phyloP scores from a whole-genome alignment of 768 basidiomycete species.

The Phanerochaete sordida region DNA sequence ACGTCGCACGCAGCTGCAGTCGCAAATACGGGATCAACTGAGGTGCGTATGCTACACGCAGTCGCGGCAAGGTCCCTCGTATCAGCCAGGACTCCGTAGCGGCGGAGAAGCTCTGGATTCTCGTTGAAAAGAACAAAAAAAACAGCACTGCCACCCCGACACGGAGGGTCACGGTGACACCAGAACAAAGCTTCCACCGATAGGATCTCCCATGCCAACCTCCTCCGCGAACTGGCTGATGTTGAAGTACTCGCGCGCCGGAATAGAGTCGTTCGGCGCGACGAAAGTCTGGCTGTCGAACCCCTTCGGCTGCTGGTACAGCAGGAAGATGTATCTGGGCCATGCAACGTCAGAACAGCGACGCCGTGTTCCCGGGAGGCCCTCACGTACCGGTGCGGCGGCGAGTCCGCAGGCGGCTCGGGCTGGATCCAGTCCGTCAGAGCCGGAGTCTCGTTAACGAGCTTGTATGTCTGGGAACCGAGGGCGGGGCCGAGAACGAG shows the following conservation, averaged over 20 bases:
- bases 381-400: constrained; percentile 28
- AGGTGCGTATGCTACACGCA: too few species aligned
- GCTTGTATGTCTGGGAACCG: not conserved
- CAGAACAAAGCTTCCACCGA: constrained; percentile 33
- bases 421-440: constrained; percentile 28
- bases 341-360: not conserved
- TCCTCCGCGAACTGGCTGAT: constrained; percentile 28
- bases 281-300: constrained; percentile 18
- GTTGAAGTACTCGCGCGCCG: constrained; percentile 24
- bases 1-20: too few species aligned
- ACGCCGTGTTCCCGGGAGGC: not conserved
- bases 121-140: too few species aligned
- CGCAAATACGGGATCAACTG: too few species aligned
- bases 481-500: constrained; percentile 7
- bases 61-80: too few species aligned
- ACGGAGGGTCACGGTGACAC: constrained; percentile 20
- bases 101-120: too few species aligned
- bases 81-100: too few species aligned
- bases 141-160: too few species aligned
- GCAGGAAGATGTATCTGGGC: constrained; percentile 26
- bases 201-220: constrained; percentile 23
- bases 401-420: constrained; percentile 27
- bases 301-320: constrained; percentile 28
- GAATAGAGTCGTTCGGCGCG: constrained; percentile 26
- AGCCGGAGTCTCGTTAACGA: constrained; percentile 28